These are phyloP conservation scores for Fusarium redolens DNA, from an alignment of 2,329 filamentous ascomycete species.

Conservation along the genomic window DNA sequence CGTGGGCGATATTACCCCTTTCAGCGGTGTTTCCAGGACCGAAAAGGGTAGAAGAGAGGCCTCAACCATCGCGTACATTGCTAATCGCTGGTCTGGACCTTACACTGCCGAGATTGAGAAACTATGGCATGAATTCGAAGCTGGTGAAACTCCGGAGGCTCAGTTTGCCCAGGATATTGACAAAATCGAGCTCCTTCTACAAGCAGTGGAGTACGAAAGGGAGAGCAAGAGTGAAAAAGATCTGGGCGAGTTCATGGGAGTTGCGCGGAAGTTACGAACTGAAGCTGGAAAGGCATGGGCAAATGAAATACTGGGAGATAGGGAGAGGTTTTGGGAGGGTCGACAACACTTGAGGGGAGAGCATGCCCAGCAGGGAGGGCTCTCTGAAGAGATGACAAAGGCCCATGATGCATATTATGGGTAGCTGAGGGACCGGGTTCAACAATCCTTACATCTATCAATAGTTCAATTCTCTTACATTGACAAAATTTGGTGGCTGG, in stretches of 20 bases:
- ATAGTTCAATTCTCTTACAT: background rate
- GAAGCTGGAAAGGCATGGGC: slow-evolving; percentile 86
- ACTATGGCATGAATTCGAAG: slow-evolving; percentile 96
- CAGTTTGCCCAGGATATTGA: slow-evolving; percentile 96
- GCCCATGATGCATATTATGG: slow-evolving; percentile 38
- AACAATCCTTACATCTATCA: background rate
- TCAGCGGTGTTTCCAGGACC: slow-evolving; percentile 84
- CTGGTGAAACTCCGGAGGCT: slow-evolving; percentile 82
- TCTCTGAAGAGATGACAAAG: slow-evolving; percentile 46
- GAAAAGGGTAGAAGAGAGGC: slow-evolving; percentile 91
- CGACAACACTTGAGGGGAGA: slow-evolving; percentile 61
- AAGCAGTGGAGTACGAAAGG: slow-evolving; percentile 97
- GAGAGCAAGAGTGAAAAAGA: slow-evolving; percentile 72
- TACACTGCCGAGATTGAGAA: slow-evolving; percentile 77
- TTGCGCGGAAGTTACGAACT: slow-evolving; percentile 76
- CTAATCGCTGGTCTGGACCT: slow-evolving; percentile 72
- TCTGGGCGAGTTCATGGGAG: slow-evolving; percentile 86
- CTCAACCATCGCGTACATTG: slow-evolving; percentile 91
- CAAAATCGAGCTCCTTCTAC: slow-evolving; percentile 93
- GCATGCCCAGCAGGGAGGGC: slow-evolving; percentile 53
- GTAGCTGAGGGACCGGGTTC: background rate
- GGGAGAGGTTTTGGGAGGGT: slow-evolving; percentile 76
- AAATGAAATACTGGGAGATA: slow-evolving; percentile 77
- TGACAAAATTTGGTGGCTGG: background rate
- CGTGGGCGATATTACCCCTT: slow-evolving; percentile 97